A percentile compares a stretch with the other conserved stretches of the same genome.
Conservation (phyloP, 768 basidiomycete species). For the Lactarius psammicola region DNA sequence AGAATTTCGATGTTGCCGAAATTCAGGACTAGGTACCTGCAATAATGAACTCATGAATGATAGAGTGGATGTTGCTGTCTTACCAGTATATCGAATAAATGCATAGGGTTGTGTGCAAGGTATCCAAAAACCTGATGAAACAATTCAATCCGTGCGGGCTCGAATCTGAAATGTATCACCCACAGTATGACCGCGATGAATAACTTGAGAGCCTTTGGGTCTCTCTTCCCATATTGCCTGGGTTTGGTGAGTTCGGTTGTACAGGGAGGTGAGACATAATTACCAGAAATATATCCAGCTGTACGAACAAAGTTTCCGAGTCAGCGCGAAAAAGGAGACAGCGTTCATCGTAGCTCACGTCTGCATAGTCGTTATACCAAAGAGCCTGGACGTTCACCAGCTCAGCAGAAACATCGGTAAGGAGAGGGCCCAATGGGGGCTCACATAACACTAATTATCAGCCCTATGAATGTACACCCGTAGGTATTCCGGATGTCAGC, state of each 20-base stretch:
- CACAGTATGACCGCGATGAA: conserved; percentile 10
- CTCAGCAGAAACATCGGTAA: background rate
- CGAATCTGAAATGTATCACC: background rate
- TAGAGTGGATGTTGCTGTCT: conserved; percentile 13
- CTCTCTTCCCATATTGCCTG: background rate
- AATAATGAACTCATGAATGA: background rate
- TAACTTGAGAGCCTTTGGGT: background rate
- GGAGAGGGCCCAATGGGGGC: background rate
- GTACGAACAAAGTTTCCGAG: background rate
- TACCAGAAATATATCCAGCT: conserved; percentile 15
- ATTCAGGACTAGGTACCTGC: conserved; percentile 49
- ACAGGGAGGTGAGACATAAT: background rate
- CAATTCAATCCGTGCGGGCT: background rate
- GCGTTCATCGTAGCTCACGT: background rate
- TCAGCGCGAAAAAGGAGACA: background rate
- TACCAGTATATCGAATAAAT: conserved; percentile 49
- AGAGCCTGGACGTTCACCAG: background rate
- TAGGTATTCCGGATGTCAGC: conserved; percentile 4
- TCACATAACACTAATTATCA: conserved; percentile 11
- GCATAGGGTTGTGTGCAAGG: conserved; percentile 45
- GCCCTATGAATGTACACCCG: conserved; percentile 6
- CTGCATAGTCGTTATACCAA: conserved; percentile 8
- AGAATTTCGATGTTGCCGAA: conserved; percentile 42
- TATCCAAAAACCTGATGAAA: conserved; percentile 42
- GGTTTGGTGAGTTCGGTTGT: background rate